Conservation (phyloP, 106 monocot genomes). For the Acanthochlamys bracteata region DNA sequence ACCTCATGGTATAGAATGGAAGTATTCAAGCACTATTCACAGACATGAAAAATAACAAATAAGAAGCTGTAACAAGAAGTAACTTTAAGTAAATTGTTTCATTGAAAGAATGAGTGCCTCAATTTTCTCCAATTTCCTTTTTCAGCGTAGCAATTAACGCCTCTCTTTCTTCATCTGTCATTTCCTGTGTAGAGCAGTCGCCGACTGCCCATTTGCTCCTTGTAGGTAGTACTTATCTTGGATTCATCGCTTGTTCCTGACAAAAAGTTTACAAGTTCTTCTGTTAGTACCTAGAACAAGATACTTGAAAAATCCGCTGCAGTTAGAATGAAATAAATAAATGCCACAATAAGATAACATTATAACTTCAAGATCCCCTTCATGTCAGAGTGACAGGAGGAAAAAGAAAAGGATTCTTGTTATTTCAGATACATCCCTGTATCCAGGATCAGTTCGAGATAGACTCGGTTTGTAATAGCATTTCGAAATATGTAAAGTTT, state of each 20-base stretch:
- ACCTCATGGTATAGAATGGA: too few species aligned
- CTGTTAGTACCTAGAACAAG: neutral
- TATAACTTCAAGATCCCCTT: neutral
- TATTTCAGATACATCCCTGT: too few species aligned
- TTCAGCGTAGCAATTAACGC: conserved; percentile 29
- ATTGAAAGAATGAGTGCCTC: too few species aligned
- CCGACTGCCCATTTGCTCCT: conserved; percentile 50
- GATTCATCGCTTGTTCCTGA: conserved; percentile 25
- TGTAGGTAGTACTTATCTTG: conserved; percentile 51
- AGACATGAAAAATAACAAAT: too few species aligned
- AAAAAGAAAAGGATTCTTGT: too few species aligned
- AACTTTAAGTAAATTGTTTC: too few species aligned
- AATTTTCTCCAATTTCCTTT: conserved; percentile 25
- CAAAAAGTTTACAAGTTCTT: neutral
- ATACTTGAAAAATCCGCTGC: neutral
- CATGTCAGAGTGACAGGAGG: neutral
- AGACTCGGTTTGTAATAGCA: too few species aligned
- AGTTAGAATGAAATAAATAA: neutral
- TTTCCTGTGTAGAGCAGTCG: conserved; percentile 41
- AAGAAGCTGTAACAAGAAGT: too few species aligned
- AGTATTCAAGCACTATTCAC: too few species aligned
- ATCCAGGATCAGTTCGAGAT: too few species aligned
- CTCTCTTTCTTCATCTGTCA: conserved; percentile 43
- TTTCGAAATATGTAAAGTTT: too few species aligned
- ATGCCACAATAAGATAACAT: neutral